Evolutionary conservation across 306 rosid species (phyloP).

Genomic region (Pterocarpus santalinus): DNA sequence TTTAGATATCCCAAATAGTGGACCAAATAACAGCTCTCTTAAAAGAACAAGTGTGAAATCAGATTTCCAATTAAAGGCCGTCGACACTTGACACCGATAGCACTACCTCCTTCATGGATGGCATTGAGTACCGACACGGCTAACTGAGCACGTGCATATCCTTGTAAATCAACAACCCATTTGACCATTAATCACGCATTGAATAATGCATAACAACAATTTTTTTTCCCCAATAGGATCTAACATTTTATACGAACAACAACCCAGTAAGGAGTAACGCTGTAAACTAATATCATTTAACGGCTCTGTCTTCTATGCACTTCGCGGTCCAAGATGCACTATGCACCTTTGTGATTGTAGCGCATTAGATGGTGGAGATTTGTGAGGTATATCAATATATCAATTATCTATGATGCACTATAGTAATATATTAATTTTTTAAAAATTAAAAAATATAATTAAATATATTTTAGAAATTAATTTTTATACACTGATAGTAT

Average conservation of each 20-base stretch:
- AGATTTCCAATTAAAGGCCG: neutral
- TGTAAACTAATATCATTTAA: too few relatives aligned
- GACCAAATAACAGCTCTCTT: too few relatives aligned
- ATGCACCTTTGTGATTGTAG: neutral
- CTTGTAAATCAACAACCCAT: neutral
- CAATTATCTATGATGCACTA: too few relatives aligned
- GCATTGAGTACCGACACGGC: neutral
- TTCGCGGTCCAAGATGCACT: too few relatives aligned
- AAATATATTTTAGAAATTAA: too few relatives aligned
- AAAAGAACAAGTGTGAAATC: neutral
- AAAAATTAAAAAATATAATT: too few relatives aligned
- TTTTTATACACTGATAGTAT: too few relatives aligned
- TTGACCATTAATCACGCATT: neutral
- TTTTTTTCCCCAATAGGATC: neutral
- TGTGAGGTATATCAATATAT: too few relatives aligned
- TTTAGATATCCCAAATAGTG: too few relatives aligned
- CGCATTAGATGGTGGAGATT: too few relatives aligned
- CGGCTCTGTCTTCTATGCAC: too few relatives aligned
- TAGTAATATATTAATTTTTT: too few relatives aligned
- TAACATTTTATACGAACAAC: neutral
- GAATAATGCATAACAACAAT: neutral
- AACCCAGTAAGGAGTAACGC: neutral
- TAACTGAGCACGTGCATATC: constrained; percentile 4
- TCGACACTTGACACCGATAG: neutral
- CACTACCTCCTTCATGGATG: neutral